These are phyloP conservation scores for Arthrobotrys sinensis DNA, from an alignment of 2,329 filamentous ascomycete genomes.

Conservation along the genomic window DNA sequence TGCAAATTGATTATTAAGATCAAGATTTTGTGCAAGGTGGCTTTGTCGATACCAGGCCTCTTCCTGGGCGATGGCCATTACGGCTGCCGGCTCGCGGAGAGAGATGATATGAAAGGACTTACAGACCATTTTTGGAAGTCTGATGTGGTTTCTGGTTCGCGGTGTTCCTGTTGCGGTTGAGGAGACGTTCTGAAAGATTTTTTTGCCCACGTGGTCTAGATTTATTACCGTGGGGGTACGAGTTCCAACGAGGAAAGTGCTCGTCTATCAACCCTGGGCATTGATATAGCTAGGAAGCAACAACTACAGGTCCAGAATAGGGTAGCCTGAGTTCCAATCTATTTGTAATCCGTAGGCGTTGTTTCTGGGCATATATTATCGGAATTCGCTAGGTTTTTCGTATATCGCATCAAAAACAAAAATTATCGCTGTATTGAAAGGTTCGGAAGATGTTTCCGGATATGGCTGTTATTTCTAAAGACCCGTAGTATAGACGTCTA, in stretches of 20 bases:
- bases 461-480: neutral
- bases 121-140: slow-evolving; percentile 27
- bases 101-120: slow-evolving; percentile 14
- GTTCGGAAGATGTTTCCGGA: slow-evolving; percentile 7
- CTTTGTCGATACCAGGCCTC: neutral
- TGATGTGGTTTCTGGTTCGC: neutral
- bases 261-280: slow-evolving; percentile 64
- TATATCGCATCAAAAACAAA: neutral
- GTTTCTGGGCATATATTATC: slow-evolving; percentile 1
- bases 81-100: neutral
- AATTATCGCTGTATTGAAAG: neutral
- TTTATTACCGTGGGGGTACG: slow-evolving; percentile 11
- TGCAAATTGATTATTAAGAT: neutral
- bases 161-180: neutral
- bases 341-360: slow-evolving; percentile 10
- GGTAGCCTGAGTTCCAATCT: too few relatives aligned
- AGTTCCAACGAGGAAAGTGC: slow-evolving; percentile 28
- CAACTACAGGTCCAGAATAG: neutral
- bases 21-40: neutral
- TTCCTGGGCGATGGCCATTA: neutral
- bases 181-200: neutral
- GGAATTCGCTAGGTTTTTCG: neutral
- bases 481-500: neutral
- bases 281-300: slow-evolving; percentile 64
- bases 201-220: slow-evolving; percentile 21